phyloP scores from a whole-genome alignment of 345 rosid genomes.

The Anastatica hierochuntica region DNA sequence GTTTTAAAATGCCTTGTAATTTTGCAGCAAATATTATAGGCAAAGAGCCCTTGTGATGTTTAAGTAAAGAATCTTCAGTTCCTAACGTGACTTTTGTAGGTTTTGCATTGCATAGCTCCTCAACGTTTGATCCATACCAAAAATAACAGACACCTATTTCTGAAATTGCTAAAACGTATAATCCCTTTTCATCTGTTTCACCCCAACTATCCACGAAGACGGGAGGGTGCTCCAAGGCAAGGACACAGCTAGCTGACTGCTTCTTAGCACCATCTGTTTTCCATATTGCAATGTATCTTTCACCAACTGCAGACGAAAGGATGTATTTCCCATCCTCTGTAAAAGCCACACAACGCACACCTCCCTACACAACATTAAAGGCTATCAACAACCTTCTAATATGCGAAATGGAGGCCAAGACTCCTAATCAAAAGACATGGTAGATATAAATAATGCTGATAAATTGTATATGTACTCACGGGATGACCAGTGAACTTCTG shows the following conservation, averaged over 20 bases:
- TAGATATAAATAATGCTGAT: neutral
- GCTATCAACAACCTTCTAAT: neutral
- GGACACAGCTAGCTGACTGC: conserved; percentile 82
- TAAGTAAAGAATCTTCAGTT: conserved; percentile 33
- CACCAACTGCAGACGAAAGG: conserved; percentile 75
- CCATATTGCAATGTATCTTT: conserved; percentile 81
- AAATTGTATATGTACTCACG: conserved; percentile 35
- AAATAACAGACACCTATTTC: conserved; percentile 80
- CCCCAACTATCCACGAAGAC: conserved; percentile 60
- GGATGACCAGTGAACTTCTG: conserved; percentile 96
- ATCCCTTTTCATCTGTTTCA: conserved; percentile 36
- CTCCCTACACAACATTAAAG: conserved; percentile 39
- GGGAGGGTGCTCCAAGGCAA: conserved; percentile 93
- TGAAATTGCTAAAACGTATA: conserved; percentile 67
- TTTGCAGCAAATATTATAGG: conserved; percentile 70
- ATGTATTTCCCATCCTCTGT: conserved; percentile 68
- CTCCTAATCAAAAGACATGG: neutral
- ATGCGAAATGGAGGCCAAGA: neutral
- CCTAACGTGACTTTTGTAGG: conserved; percentile 63
- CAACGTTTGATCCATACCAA: conserved; percentile 64
- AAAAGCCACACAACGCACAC: conserved; percentile 65
- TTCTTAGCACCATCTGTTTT: conserved; percentile 56
- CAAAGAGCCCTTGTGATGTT: conserved; percentile 36
- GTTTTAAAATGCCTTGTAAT: conserved; percentile 52
- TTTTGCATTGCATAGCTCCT: conserved; percentile 45